Base-by-base conservation (phyloP, 768 basidiomycete species). In the Paxillus ammoniavirescens region DNA sequence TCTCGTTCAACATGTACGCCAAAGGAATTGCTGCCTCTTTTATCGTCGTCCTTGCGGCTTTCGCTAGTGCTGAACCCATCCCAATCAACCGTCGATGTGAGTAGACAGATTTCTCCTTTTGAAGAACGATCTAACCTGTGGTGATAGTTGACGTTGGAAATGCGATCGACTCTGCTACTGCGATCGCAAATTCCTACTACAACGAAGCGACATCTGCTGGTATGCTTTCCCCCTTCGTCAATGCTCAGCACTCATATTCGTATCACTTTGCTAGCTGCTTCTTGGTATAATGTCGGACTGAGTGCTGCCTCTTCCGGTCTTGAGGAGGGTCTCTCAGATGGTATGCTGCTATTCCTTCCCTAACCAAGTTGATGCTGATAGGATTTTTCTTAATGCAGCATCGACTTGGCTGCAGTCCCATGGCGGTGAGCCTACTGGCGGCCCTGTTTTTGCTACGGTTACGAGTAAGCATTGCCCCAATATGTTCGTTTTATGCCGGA, bases 21-120 rank as follows among this genome's bases (percentile, higher is more conserved):
- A 75, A 73, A 59, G 46, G 71, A 42, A 42, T 73, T 47, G 33
- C 74, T 44, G 62, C 72, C 55, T 65, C 70, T 43, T 58, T 78
- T 61, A 53, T 78, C 45, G 60, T 73, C 42, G 61, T 71, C 47
- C 66, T 74, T 37, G 65, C 70, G 42, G 63, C 67, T 41, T 59
- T 70, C 18, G 69, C 66, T 21, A 59, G 59, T 43, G 77, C 76
- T n/a, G 72, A 71, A 14, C 73, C 73, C 18, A 8, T 23, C 61
- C 67, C 51, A 53, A 61, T 78, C 52, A 68, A 72, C 55, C 77
- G 80, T 50, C 77, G 78, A 67, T 53, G 80, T 83, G 63, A 28
- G 75, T 26, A 26, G 26, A 58, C 18, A 42, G 44, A 21, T 13
- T 15, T 4, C 17, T 50, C 23, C n/a, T 42, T 23, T 40, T n/a